phyloP scores from a whole-genome alignment of 352 stramenopile genomes.

The Globisporangium paroecandrum region DNA sequence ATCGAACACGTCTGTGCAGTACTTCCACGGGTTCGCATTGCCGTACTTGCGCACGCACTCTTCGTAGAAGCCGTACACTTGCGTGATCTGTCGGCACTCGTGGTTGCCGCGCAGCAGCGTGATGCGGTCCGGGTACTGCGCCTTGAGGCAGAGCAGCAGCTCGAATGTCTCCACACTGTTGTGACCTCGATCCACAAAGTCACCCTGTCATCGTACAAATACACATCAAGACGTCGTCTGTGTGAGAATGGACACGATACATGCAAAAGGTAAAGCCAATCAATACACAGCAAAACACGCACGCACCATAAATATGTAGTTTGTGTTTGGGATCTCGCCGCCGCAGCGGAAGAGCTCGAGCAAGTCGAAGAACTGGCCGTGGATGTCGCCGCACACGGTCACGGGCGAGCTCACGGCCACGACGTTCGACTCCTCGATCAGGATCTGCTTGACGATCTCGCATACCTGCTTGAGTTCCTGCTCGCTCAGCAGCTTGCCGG shows the following conservation, averaged over 20 bases:
- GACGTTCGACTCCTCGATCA: slow-evolving; percentile 91
- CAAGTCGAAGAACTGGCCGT: slow-evolving; percentile 90
- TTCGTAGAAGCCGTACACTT: slow-evolving; percentile 98
- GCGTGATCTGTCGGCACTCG: slow-evolving; percentile 94
- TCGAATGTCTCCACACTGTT: slow-evolving; percentile 91
- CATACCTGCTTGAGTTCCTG: slow-evolving; percentile 88
- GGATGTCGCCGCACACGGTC: slow-evolving; percentile 88
- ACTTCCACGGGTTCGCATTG: slow-evolving; percentile 95
- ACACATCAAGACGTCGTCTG: neutral
- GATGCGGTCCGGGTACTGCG: slow-evolving; percentile 84
- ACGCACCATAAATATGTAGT: slow-evolving; percentile 90
- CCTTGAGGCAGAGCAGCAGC: slow-evolving; percentile 85
- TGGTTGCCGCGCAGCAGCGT: slow-evolving; percentile 87
- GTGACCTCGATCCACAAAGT: slow-evolving; percentile 89
- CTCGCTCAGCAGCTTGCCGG: slow-evolving; percentile 80
- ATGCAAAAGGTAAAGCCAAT: neutral
- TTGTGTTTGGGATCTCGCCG: slow-evolving; percentile 80
- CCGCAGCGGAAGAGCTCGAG: slow-evolving; percentile 86
- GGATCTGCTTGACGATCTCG: slow-evolving; percentile 88
- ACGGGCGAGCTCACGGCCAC: slow-evolving; percentile 87
- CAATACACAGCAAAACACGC: neutral
- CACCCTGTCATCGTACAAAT: slow-evolving; percentile 45
- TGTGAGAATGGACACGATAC: neutral
- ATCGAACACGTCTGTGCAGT: slow-evolving; percentile 97
- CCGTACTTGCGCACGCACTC: slow-evolving; percentile 97